Evolutionary conservation across 768 basidiomycete species (phyloP).

Genomic region (Phylloporus sp.): DNA sequence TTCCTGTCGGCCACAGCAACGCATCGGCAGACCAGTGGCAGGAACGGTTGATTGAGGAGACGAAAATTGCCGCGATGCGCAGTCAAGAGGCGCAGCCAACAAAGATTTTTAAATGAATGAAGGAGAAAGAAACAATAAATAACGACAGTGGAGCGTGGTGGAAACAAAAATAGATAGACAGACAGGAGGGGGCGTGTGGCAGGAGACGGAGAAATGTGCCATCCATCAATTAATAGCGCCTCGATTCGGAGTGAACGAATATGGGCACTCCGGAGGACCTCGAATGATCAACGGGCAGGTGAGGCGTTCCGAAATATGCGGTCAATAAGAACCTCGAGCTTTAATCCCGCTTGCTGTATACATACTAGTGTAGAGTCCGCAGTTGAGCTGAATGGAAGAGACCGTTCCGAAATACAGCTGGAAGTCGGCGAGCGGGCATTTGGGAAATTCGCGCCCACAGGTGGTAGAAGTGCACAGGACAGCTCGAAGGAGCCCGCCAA

Average conservation of each 20-base stretch:
- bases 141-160: background rate
- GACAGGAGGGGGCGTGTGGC: background rate
- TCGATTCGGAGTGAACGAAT: too few relatives aligned
- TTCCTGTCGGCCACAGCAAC: constrained; percentile 17
- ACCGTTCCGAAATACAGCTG: background rate
- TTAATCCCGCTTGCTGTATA: background rate
- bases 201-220: background rate
- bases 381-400: background rate
- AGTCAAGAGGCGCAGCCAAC: constrained; percentile 5
- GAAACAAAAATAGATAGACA: background rate
- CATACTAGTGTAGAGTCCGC: background rate
- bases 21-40: background rate
- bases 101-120: background rate
- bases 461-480: background rate
- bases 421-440: background rate
- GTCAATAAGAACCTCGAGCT: background rate
- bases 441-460: background rate
- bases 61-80: constrained; percentile 6
- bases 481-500: background rate
- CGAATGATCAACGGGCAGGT: too few relatives aligned
- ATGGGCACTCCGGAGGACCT: too few relatives aligned
- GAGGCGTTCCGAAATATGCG: background rate
- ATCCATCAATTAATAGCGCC: background rate
- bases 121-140: background rate
- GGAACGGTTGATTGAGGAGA: background rate